Conservation (phyloP, 148 eudicot species). For the Camellia sinensis region DNA sequence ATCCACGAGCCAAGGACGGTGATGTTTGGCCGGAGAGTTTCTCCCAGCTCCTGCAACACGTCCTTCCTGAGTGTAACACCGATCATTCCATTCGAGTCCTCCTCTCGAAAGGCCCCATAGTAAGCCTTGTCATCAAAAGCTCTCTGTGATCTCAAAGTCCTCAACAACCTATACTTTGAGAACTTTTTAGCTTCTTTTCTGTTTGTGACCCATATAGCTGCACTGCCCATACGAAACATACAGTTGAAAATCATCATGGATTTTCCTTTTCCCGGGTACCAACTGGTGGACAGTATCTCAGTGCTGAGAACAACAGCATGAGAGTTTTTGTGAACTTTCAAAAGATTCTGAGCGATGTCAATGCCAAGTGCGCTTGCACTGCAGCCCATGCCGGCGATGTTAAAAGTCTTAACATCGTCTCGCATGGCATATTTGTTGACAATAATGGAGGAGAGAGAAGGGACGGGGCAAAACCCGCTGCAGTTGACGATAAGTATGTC, state of each 20-base stretch:
- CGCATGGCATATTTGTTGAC: slow-evolving; percentile 54
- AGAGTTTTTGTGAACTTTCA: slow-evolving; percentile 43
- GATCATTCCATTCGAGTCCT: slow-evolving; percentile 55
- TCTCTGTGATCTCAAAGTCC: slow-evolving; percentile 46
- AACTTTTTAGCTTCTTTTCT: slow-evolving; percentile 14
- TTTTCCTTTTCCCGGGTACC: slow-evolving; percentile 62
- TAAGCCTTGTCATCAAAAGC: slow-evolving; percentile 54
- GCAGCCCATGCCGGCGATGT: slow-evolving; percentile 83
- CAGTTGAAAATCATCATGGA: slow-evolving; percentile 57
- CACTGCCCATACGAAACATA: slow-evolving; percentile 72
- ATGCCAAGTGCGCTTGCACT: slow-evolving; percentile 63
- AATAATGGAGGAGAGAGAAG: slow-evolving; percentile 60
- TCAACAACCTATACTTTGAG: slow-evolving; percentile 46
- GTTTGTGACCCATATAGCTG: slow-evolving; percentile 50
- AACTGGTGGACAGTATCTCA: slow-evolving; percentile 65
- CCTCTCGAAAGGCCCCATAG: slow-evolving; percentile 57
- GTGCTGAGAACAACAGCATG: slow-evolving; percentile 67
- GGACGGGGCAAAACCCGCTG: slow-evolving; percentile 69
- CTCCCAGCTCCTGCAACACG: slow-evolving; percentile 49
- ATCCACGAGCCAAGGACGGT: slow-evolving; percentile 37
- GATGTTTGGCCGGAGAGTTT: slow-evolving; percentile 44
- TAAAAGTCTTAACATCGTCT: slow-evolving; percentile 55
- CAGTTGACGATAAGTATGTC: slow-evolving; percentile 74
- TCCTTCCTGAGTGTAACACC: slow-evolving; percentile 66
- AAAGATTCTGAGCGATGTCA: slow-evolving; percentile 46